phyloP scores from a whole-genome alignment of 2,329 filamentous ascomycete species.

The Metarhizium sp. region DNA sequence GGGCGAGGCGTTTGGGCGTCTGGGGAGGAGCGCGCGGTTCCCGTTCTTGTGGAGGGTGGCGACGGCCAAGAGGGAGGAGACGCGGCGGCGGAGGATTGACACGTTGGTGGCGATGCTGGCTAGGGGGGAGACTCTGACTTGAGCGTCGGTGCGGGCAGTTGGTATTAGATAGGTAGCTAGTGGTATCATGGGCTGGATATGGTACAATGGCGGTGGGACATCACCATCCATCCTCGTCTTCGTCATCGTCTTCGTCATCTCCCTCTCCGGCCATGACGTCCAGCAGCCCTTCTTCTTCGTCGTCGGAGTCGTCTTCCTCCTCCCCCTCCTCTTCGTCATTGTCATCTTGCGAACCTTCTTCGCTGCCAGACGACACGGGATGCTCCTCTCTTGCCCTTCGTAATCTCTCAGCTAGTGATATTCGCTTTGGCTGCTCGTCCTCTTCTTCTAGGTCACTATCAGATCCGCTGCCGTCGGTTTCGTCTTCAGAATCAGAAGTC shows the following conservation, averaged over 20 bases:
- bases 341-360: slow-evolving; percentile 10
- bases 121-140: too few species aligned
- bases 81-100: too few species aligned
- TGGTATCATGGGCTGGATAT: too few species aligned
- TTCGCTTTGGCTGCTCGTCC: slow-evolving; percentile 6
- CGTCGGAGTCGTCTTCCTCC: slow-evolving; percentile 8
- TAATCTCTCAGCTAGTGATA: slow-evolving; percentile 16
- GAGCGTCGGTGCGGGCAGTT: too few species aligned
- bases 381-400: slow-evolving; percentile 11
- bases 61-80: too few species aligned
- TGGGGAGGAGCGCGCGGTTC: too few species aligned
- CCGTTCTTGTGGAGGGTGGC: too few species aligned
- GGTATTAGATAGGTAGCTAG: too few species aligned
- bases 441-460: slow-evolving; percentile 6
- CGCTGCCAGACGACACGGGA: slow-evolving; percentile 10
- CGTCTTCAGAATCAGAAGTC: background rate
- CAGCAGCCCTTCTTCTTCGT: slow-evolving; percentile 19
- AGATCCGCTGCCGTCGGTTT: background rate
- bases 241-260: slow-evolving; percentile 16
- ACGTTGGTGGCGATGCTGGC: too few species aligned
- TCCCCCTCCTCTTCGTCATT: slow-evolving; percentile 13
- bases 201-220: background rate
- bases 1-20: too few species aligned
- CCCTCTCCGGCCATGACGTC: slow-evolving; percentile 25
- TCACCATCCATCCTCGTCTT: slow-evolving; percentile 5